Evolutionary conservation across 495 filamentous ascomycete genomes (phyloP).

Genomic region (Hyaloscypha bicolor): DNA sequence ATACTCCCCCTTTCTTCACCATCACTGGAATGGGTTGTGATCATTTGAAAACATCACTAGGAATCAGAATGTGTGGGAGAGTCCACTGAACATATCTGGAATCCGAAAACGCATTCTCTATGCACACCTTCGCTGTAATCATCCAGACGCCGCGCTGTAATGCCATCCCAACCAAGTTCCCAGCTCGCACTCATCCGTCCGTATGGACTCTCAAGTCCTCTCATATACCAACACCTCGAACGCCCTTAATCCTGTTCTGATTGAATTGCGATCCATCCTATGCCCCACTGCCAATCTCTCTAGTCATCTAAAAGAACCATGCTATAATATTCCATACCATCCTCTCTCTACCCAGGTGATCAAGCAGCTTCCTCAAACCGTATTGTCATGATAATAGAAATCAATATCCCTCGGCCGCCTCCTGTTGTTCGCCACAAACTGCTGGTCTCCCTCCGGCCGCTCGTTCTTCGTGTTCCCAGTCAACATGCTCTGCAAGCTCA

Average conservation of each 20-base stretch:
- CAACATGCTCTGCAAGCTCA: conserved; percentile 98
- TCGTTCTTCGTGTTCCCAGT: conserved; percentile 91
- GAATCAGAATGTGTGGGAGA: not conserved
- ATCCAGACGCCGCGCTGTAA: conserved; percentile 22
- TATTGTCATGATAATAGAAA: conserved; percentile 86
- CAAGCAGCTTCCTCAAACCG: conserved; percentile 53
- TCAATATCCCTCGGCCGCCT: conserved; percentile 80
- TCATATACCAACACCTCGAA: not conserved
- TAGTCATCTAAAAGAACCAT: not conserved
- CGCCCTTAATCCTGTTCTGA: not conserved
- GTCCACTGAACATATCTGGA: not conserved
- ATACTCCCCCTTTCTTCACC: no score
- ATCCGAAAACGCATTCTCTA: not conserved
- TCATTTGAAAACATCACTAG: no score
- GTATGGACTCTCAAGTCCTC: not conserved
- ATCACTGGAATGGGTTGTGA: no score
- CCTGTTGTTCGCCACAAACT: conserved; percentile 80
- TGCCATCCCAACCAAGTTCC: conserved; percentile 1
- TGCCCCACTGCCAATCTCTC: not conserved
- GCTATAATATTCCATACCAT: not conserved
- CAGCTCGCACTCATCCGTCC: not conserved
- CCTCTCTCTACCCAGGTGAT: not conserved
- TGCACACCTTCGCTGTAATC: not conserved
- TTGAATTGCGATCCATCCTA: not conserved
- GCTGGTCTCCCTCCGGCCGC: conserved; percentile 80